Conservation (phyloP, 768 basidiomycete genomes). For the Gelatoporia subvermispora region DNA sequence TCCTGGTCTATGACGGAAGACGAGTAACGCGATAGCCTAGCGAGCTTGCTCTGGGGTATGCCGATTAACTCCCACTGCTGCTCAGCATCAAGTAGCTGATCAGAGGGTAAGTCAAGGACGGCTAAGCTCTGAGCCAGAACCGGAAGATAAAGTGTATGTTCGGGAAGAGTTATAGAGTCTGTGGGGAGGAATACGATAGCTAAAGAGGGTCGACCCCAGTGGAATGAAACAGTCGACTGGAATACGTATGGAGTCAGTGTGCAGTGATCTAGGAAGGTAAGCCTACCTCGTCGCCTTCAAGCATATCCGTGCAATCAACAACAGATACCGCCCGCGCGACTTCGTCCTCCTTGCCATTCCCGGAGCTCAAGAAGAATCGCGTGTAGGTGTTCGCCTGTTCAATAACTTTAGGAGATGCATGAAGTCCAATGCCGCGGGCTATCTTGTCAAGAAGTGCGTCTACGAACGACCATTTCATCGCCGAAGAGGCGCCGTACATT, state of each 20-base stretch:
- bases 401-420: slow-evolving; percentile 15
- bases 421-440: slow-evolving; percentile 25
- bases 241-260: slow-evolving; percentile 34
- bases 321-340: slow-evolving; percentile 29
- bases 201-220: slow-evolving; percentile 45
- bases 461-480: slow-evolving; percentile 58
- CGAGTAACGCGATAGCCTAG: slow-evolving; percentile 9
- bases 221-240: slow-evolving; percentile 37
- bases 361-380: slow-evolving; percentile 14
- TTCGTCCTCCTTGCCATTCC: slow-evolving; percentile 4
- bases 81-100: slow-evolving; percentile 25
- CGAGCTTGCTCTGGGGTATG: slow-evolving; percentile 19
- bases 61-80: slow-evolving; percentile 26
- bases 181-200: slow-evolving; percentile 67
- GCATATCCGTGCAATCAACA: slow-evolving; percentile 32
- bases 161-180: slow-evolving; percentile 28
- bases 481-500: slow-evolving; percentile 60
- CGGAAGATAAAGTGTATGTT: slow-evolving; percentile 54
- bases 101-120: slow-evolving; percentile 16
- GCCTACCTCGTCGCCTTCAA: slow-evolving; percentile 27
- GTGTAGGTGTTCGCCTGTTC: slow-evolving; percentile 8
- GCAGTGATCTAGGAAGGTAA: slow-evolving; percentile 20
- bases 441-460: slow-evolving; percentile 54
- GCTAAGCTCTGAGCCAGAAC: slow-evolving; percentile 33
- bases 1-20: slow-evolving; percentile 44